Evolutionary conservation across 2,329 filamentous ascomycete species (phyloP), one percentile per base, ranked within the genome.

Genomic region (Macrophomina pseudophaseolina): DNA sequence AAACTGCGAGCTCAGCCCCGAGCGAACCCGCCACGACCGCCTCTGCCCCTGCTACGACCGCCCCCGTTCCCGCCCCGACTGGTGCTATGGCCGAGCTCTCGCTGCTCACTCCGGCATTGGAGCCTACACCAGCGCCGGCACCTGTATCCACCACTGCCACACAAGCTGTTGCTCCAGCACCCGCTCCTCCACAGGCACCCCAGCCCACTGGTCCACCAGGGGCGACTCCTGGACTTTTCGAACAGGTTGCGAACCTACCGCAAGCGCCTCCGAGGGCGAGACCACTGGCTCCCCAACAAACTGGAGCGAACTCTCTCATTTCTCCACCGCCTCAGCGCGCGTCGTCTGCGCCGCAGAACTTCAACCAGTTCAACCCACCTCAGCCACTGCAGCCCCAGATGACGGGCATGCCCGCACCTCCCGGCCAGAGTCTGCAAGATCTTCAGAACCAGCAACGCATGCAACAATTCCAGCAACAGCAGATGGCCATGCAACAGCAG

Each of bases 301-400:
- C 83, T 51, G 83, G 87, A 71, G 81, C 74, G 59, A 83, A 86
- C 46, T 87, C 88, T 18, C 83, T 97, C 44, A 87, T 94, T 69
- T 86, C 90, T 58, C 93, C 93, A 7, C 93, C 91, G 18, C 93
- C 93, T 11, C 87, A 89, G 63, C 87, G 95, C 68, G 91, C 95
- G 7, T 85, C 95, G 12, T 97, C 94, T 48, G 94, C 95, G 46
- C 94, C 95, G 32, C 91, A 93, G 76, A 91, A 93, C 64, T 59
- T 74, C 46, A 74, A 88, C 88, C 53, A 93, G 86, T 77, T 85
- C 84, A 4, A 95, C 96, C 76, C 86, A 86, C 7, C 87, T 90
- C 78, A 92, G 59, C 89, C 92, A 16, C 80, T 97, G 71, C 90
- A 94, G 75, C 89, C 93, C 63, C 94, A 97, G 75, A 87, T 94